Base-by-base conservation (phyloP, 2,329 filamentous ascomycete species). In the Fusarium foetens region DNA sequence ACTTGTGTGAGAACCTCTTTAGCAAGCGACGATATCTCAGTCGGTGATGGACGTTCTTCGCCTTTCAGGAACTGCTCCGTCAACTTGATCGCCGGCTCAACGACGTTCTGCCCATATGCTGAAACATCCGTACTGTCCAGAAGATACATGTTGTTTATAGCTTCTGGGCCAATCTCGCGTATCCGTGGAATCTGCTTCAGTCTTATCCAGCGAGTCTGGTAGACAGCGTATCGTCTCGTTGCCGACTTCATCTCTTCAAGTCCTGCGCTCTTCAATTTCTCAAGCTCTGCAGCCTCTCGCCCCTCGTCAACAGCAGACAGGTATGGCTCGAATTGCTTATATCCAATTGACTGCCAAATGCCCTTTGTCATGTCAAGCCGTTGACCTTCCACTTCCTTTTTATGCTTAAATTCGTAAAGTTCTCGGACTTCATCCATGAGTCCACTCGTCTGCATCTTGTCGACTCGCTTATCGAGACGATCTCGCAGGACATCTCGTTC, bases 291-390 rank as follows among this genome's bases (percentile, higher is more conserved):
- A 14, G 62, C 62, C 11, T 72, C 73, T 33, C 67, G 58, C 1
- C 73, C 73, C 36, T 80, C 68, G 72, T 82, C 75, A 19, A 84
- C 66, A 3, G 88, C 87, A 4, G 83, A 76, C 29, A 95, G 83
- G 77, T 94, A 97, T 0, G 89, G 86, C 63, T 93, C 88, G 78
- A 98, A 92, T 78, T 99, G 94, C 79, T 97, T 98, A 82, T 94
- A 98, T 2, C 96, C 96, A 69, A 99, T 99, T 2, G 95, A 96
- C 58, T 97, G 93, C 94, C 95, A 99, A 46, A 99, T 97, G 1
- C 96, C 97, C 58, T 91, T 90, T 3, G 89, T 93, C 72, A 90
- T 87, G 77, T 98, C 94, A 4, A 96, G 82, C 0, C 81, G 72
- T 4, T 85, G 80, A 0, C 90, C 91, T 4, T 83, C 76, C 0